Evolutionary conservation across 2,329 filamentous ascomycete genomes (phyloP).

Genomic region (Aspergillus intermedius): DNA sequence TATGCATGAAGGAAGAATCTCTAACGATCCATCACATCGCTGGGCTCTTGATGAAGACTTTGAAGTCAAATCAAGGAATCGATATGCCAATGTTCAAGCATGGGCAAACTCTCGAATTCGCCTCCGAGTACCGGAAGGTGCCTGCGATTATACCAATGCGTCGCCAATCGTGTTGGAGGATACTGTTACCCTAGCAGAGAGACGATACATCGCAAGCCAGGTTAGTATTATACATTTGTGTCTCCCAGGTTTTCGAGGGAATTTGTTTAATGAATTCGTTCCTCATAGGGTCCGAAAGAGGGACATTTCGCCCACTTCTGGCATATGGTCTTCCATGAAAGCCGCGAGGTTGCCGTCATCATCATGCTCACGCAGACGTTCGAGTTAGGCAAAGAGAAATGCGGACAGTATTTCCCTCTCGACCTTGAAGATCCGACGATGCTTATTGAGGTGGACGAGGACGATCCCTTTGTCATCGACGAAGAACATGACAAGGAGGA

Average conservation of each 20-base stretch:
- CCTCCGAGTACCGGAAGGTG: slow-evolving; percentile 66
- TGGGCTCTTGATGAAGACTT: slow-evolving; percentile 55
- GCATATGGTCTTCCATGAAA: slow-evolving; percentile 90
- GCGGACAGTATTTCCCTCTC: slow-evolving; percentile 77
- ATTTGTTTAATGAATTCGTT: slow-evolving; percentile 3
- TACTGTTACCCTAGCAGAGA: slow-evolving; percentile 39
- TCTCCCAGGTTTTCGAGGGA: too few relatives aligned
- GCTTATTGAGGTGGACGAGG: slow-evolving; percentile 30
- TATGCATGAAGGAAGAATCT: slow-evolving; percentile 41
- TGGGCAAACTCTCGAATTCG: slow-evolving; percentile 82
- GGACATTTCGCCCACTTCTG: slow-evolving; percentile 76
- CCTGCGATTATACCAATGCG: slow-evolving; percentile 76
- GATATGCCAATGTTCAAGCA: slow-evolving; percentile 84
- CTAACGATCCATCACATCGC: slow-evolving; percentile 43
- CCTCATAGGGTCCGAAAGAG: slow-evolving; percentile 63
- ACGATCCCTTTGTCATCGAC: slow-evolving; percentile 46
- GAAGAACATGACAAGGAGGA: slow-evolving; percentile 59
- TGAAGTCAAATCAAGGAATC: slow-evolving; percentile 60
- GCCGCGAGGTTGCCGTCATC: slow-evolving; percentile 67
- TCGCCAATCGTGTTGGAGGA: slow-evolving; percentile 60
- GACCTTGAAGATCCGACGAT: slow-evolving; percentile 47
- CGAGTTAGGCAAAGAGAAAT: slow-evolving; percentile 73
- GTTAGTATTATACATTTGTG: slow-evolving; percentile 26
- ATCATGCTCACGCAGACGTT: slow-evolving; percentile 91
- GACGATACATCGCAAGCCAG: slow-evolving; percentile 84